These are phyloP conservation scores for Ophiostoma sp. DNA, from an alignment of 2,329 filamentous ascomycete species.

Conservation along the genomic window DNA sequence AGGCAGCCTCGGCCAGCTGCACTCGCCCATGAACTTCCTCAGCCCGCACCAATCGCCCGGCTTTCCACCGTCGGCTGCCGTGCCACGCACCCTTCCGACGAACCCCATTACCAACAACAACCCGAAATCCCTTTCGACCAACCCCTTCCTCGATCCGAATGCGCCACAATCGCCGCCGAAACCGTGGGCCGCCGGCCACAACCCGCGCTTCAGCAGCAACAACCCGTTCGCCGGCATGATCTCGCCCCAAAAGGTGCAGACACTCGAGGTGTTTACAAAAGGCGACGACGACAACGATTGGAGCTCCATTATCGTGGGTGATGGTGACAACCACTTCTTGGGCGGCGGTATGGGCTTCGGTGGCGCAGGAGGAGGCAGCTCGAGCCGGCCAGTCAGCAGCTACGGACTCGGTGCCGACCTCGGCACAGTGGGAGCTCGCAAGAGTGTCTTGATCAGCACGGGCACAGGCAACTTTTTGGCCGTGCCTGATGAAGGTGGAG, in stretches of 20 bases:
- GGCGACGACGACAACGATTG: constrained; percentile 59
- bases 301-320: constrained; percentile 56
- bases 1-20: constrained; percentile 21
- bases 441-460: constrained; percentile 56
- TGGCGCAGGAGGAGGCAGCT: constrained; percentile 37
- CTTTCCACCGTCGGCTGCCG: constrained; percentile 20
- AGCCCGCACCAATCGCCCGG: constrained; percentile 25
- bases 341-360: constrained; percentile 32
- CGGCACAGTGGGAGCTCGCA: constrained; percentile 53
- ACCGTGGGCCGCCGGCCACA: constrained; percentile 33
- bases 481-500: constrained; percentile 43
- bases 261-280: constrained; percentile 62
- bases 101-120: background rate
- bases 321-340: constrained; percentile 24
- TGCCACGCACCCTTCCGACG: constrained; percentile 5
- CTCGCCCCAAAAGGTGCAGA: constrained; percentile 36
- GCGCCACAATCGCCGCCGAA: constrained; percentile 27
- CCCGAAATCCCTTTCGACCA: background rate
- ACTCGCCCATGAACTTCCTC: constrained; percentile 37
- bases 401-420: constrained; percentile 59
- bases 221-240: constrained; percentile 54
- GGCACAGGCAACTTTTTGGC: constrained; percentile 55
- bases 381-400: constrained; percentile 52
- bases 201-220: constrained; percentile 58
- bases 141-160: constrained; percentile 24